Evolutionary conservation across 2,329 filamentous ascomycete genomes (phyloP).

Genomic region (Penicillium digitatum): DNA sequence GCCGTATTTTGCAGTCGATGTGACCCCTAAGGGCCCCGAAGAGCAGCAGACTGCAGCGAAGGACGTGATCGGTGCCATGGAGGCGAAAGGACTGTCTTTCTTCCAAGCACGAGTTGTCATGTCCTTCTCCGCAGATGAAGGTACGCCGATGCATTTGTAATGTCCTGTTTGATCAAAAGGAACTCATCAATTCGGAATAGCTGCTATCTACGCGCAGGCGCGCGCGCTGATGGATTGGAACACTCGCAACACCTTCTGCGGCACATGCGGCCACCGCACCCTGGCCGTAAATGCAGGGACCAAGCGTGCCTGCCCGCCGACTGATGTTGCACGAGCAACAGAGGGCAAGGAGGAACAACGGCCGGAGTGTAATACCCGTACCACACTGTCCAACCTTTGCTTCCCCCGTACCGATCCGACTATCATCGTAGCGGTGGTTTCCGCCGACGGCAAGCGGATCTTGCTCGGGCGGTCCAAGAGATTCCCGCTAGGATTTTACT

Average conservation of each 20-base stretch:
- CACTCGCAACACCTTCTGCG: conserved; percentile 84
- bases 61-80: conserved; percentile 55
- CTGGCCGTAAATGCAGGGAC: conserved; percentile 50
- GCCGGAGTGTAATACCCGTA: conserved; percentile 72
- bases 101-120: conserved; percentile 62
- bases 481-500: conserved; percentile 83
- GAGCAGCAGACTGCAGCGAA: conserved; percentile 56
- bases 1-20: conserved; percentile 86
- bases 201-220: conserved; percentile 85
- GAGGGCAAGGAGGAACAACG: conserved; percentile 45
- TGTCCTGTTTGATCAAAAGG: background rate
- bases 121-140: conserved; percentile 58
- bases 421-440: conserved; percentile 91
- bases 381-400: conserved; percentile 80
- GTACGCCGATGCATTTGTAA: conserved; percentile 40
- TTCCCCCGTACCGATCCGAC: conserved; percentile 93
- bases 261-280: conserved; percentile 77
- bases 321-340: conserved; percentile 34
- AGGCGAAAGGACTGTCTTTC: conserved; percentile 62
- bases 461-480: conserved; percentile 81
- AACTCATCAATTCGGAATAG: conserved; percentile 44
- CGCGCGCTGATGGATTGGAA: conserved; percentile 94
- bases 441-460: conserved; percentile 68
- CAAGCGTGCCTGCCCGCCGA: conserved; percentile 45
- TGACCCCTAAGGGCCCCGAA: conserved; percentile 66